phyloP scores from a whole-genome alignment of 2,329 filamentous ascomycete species.

The Didymosphaeria variabile region DNA sequence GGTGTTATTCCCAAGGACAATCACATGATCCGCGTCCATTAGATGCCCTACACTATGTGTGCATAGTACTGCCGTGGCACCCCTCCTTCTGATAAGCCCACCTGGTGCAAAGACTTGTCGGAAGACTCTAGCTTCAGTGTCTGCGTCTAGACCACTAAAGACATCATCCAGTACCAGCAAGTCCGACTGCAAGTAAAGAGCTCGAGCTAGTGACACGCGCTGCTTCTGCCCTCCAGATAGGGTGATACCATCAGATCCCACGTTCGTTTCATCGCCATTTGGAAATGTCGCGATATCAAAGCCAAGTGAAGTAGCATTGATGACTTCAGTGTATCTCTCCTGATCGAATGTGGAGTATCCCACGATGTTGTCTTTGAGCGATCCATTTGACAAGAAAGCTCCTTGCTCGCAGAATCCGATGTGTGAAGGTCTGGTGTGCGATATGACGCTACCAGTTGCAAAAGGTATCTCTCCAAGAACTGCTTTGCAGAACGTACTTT shows the following conservation, averaged over 20 bases:
- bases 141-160: slow-evolving; percentile 58
- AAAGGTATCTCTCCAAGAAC: slow-evolving; percentile 47
- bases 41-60: slow-evolving; percentile 23
- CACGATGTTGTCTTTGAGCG: slow-evolving; percentile 27
- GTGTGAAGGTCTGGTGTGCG: slow-evolving; percentile 14
- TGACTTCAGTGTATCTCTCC: slow-evolving; percentile 25
- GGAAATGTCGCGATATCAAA: slow-evolving; percentile 19
- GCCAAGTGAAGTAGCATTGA: slow-evolving; percentile 17
- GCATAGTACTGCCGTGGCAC: slow-evolving; percentile 28
- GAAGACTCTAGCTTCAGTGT: slow-evolving; percentile 58
- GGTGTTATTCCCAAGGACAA: slow-evolving; percentile 17
- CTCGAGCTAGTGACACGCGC: slow-evolving; percentile 59
- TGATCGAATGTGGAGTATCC: slow-evolving; percentile 16
- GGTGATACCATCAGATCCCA: slow-evolving; percentile 58
- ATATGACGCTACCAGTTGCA: slow-evolving; percentile 30
- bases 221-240: slow-evolving; percentile 62
- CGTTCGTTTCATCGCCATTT: slow-evolving; percentile 47
- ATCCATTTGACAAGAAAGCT: slow-evolving; percentile 36
- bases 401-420: slow-evolving; percentile 53
- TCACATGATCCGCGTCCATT: slow-evolving; percentile 22
- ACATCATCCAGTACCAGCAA: slow-evolving; percentile 60
- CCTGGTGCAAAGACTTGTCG: slow-evolving; percentile 51
- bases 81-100: slow-evolving; percentile 51
- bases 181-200: slow-evolving; percentile 56
- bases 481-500: slow-evolving; percentile 46